Base-by-base conservation (phyloP, 768 basidiomycete species). In the Pleurotus pulmonarius region DNA sequence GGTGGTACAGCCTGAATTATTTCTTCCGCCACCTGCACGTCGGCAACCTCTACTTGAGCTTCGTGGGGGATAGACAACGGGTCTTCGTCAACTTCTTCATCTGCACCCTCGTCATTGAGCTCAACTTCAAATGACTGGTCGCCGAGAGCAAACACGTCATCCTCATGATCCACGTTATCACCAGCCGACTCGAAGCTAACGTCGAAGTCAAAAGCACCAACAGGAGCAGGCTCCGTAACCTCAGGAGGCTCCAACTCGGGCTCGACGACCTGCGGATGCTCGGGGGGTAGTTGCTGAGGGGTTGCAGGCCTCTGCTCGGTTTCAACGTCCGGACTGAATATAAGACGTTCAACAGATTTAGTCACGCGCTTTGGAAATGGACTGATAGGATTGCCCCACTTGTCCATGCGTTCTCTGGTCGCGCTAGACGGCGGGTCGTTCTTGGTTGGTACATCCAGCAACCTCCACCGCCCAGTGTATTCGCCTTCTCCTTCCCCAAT, bases 331-430 rank as follows among this genome's bases (percentile, higher is more conserved):
- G n/a, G 6, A 6, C 40, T 20, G 20, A 29, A 43, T 41, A 15
- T n/a, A 51, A 18, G 24, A 16, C 65, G 53, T 37, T 59, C 44
- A 40, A 72, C 52, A 51, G 55, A 56, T 12, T 53, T 46, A n/a
- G 66, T 56, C 54, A 61, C 62, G 49, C 59, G 55, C 43, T 62
- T 67, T 5, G 85, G 88, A 65, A 80, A 87, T 0, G 88, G 88
- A 53, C 87, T 90, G 43, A 83, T 77, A 0, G 88, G 88, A 9
- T 83, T 75, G 2, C 88, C 87, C 87, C 88, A 88, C 16, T 73
- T 68, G 24, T 82, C 79, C 68, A 75, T 78, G 38, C 81, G 73
- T 5, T 63, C 70, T 29, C 71, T 68, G 16, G 82, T 83, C 12
- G 70, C 73, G 60, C 81, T 84, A 49, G 82, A 83, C 3, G 86